Evolutionary conservation across 371 early-diverging fungal species (phyloP).

Genomic region (Mucor indicus): DNA sequence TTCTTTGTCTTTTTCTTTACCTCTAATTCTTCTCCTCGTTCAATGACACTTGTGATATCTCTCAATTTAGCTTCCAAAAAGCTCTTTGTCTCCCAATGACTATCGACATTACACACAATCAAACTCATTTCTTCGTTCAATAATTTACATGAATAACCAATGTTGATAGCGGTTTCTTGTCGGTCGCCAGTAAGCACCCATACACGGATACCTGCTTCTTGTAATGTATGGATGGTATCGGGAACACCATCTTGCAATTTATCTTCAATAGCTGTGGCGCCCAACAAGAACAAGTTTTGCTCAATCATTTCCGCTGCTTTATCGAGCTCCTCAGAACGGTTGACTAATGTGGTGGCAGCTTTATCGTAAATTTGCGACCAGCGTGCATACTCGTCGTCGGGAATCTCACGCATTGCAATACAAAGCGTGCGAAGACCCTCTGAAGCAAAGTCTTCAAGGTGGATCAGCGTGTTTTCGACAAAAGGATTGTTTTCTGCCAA

Average conservation of each 20-base stretch:
- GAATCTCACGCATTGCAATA: constrained; percentile 89
- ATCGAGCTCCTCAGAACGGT: constrained; percentile 85
- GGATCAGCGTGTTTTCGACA: constrained; percentile 72
- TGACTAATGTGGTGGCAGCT: constrained; percentile 86
- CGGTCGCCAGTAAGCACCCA: constrained; percentile 98
- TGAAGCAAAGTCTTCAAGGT: constrained; percentile 85
- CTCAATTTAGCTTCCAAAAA: constrained; percentile 74
- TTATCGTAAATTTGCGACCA: constrained; percentile 85
- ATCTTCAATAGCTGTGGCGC: constrained; percentile 99
- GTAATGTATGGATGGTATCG: constrained; percentile 94
- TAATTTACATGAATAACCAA: constrained; percentile 89
- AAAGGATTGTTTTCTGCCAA: constrained; percentile 75
- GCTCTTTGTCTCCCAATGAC: constrained; percentile 75
- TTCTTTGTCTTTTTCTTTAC: constrained; percentile 12
- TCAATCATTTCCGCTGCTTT: constrained; percentile 95
- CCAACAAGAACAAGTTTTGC: constrained; percentile 85
- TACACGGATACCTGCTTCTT: constrained; percentile 91
- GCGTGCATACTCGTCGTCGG: constrained; percentile 82
- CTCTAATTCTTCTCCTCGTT: constrained; percentile 60
- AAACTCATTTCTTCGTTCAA: constrained; percentile 83
- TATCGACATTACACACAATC: constrained; percentile 80
- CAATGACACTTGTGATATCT: constrained; percentile 58
- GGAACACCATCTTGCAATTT: constrained; percentile 97
- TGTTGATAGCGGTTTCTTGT: constrained; percentile 92
- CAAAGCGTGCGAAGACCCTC: constrained; percentile 94